phyloP scores from a whole-genome alignment of 306 rosid genomes.

The Vigna nakashimae region DNA sequence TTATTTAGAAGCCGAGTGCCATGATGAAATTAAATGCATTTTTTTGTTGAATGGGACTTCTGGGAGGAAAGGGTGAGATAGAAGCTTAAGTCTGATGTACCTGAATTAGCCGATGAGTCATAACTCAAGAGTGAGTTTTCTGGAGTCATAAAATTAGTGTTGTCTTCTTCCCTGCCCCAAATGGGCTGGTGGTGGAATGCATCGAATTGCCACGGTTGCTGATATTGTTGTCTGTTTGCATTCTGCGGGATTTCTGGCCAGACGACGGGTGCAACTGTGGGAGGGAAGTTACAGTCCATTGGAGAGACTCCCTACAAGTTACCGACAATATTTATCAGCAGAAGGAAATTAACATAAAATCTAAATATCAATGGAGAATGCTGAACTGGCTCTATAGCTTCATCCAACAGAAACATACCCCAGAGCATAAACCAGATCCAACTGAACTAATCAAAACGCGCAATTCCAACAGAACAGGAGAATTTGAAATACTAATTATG shows the following conservation, averaged over 20 bases:
- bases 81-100: constrained; percentile 45
- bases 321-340: constrained; percentile 24
- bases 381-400: neutral
- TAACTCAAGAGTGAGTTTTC: constrained; percentile 80
- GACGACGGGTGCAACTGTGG: constrained; percentile 60
- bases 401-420: constrained; percentile 9
- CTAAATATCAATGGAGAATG: constrained; percentile 26
- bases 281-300: constrained; percentile 65
- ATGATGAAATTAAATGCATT: neutral
- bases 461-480: neutral
- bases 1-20: constrained; percentile 2
- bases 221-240: constrained; percentile 77
- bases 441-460: constrained; percentile 1
- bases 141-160: constrained; percentile 67
- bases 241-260: constrained; percentile 73
- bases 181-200: constrained; percentile 66
- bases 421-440: constrained; percentile 19
- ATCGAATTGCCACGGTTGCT: constrained; percentile 75
- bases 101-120: constrained; percentile 87
- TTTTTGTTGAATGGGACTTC: neutral
- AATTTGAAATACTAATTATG: constrained; percentile 11
- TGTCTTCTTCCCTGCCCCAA: constrained; percentile 81
- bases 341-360: constrained; percentile 33
- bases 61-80: constrained; percentile 6
- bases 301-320: constrained; percentile 66